phyloP scores from a whole-genome alignment of 2,329 filamentous ascomycete genomes.

The Graphilbum sp. region DNA sequence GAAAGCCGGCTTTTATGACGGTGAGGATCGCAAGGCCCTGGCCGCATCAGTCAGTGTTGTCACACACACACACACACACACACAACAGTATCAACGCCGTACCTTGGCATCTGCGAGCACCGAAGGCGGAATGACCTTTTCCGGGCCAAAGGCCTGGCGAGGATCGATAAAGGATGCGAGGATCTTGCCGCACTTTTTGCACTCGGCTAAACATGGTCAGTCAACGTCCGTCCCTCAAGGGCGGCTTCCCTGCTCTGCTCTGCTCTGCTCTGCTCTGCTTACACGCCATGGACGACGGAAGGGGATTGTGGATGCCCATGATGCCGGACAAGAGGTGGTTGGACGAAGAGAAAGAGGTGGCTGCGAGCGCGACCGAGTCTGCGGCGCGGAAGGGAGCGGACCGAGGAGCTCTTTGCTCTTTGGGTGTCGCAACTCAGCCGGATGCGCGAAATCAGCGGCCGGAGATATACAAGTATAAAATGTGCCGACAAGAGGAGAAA shows the following conservation, averaged over 20 bases:
- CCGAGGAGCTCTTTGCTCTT: too few species aligned
- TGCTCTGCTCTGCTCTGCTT: constrained; percentile 21
- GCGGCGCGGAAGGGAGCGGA: too few species aligned
- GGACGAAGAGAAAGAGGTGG: too few species aligned
- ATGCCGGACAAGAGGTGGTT: not conserved
- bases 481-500: too few species aligned
- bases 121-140: constrained; percentile 89
- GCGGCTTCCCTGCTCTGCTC: too few species aligned
- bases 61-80: too few species aligned
- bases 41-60: not conserved
- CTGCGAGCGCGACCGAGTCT: too few species aligned
- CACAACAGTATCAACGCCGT: too few species aligned
- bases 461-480: too few species aligned
- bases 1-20: constrained; percentile 74
- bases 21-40: constrained; percentile 71
- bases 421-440: too few species aligned
- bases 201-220: constrained; percentile 53
- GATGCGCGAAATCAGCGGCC: too few species aligned
- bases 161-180: constrained; percentile 90
- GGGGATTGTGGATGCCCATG: constrained; percentile 51
- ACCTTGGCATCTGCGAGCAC: constrained; percentile 87
- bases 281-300: constrained; percentile 53
- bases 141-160: constrained; percentile 80
- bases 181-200: constrained; percentile 93
- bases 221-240: too few species aligned